Evolutionary conservation across 163 green algal species (phyloP), one percentile per base, ranked within the genome.

Genomic region (Prototheca stagnorum): DNA sequence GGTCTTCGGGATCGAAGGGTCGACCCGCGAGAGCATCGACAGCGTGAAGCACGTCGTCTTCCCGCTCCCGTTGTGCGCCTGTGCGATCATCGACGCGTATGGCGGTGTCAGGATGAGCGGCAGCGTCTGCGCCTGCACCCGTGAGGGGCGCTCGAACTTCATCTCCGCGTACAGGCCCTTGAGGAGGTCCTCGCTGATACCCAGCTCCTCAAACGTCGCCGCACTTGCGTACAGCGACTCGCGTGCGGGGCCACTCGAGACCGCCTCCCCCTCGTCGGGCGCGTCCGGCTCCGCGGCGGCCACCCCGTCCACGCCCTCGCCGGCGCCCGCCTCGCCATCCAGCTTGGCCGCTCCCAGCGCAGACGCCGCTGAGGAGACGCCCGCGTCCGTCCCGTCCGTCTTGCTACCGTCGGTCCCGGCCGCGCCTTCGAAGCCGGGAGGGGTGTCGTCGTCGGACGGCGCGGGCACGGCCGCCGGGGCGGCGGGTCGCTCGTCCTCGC

Each of bases 21-120:
- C 73, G 1, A 97, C 79, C 22, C 85, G 72, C 25, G 57, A 75
- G 25, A 98, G 75, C 88, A 98, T 97, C 24, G 81, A 77, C 35
- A 99, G 70, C 44, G 84, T 81, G 65, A 99, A 99, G 73, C 90
- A 99, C 0, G 90, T 99, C 21, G 90, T 99, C 70, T 99, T 99
- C 48, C 90, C 90, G 44, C 62, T 84, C 44, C 90, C 90, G 68
- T 98, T 99, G 75, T 99, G 90, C 14, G 88, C 88, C 65, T 91
- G 89, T 7, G 90, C 90, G 29, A 99, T 95, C 8, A 99, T 65
- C 65, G 88, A 82, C 26, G 62, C 69, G 60, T 84, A 76, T 7
- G 86, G 81, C 5, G 81, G 76, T 20, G 49, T 66, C 15, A 99
- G 63, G 56, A 99, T 95, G 81, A 97, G 88, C 31, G 90, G 90